Base-by-base conservation (phyloP, 306 rosid genomes). In the Sophora flavescens region DNA sequence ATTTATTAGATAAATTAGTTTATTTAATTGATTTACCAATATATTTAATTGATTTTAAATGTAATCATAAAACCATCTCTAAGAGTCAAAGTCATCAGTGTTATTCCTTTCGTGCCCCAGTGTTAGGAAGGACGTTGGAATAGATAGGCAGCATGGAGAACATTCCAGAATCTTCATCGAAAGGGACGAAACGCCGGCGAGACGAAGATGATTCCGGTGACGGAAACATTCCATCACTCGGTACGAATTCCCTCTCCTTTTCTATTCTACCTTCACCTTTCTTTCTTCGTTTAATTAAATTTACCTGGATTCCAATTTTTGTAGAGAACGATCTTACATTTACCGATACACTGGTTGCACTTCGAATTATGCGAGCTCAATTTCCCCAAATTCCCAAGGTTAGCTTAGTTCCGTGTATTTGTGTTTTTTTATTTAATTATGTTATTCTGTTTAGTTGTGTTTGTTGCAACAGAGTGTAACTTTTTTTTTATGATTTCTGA, bases 281-380 rank as follows among this genome's bases (percentile, higher is more conserved):
- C 65, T 64, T 63, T 35, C 3, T 16, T 35, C 4, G 8, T 62
- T 41, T 12, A 10, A 15, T 44, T 61, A 30, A 57, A 22, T 22
- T 22, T 22, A 22, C 1, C 12, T 9, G n/a, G 4, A 32, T 32
- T 41, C 17, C 50, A n/a, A 62, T 76, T 70, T 44, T 76, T 45
- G 68, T 90, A 92, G 99, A 88, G 88, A 84, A 89, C 54, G 87
- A 81, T 83, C 96, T 95, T 33, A 74, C 88, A 41, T 92, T 95
- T 64, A 73, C 87, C 65, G 97, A 92, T 68, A 89, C 99, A n/a
- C 68, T 92, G 63, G 87, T 91, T 72, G 99, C 96, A 60, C 96
- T 92, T 78, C 97, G 87, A 17, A 92, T 95, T 66, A 92, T 95
- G 96, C 88, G 93, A 87, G 93, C 96, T 83, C 99, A 92, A 76